phyloP scores from a whole-genome alignment of 768 basidiomycete species.

The Boletales sp. region DNA sequence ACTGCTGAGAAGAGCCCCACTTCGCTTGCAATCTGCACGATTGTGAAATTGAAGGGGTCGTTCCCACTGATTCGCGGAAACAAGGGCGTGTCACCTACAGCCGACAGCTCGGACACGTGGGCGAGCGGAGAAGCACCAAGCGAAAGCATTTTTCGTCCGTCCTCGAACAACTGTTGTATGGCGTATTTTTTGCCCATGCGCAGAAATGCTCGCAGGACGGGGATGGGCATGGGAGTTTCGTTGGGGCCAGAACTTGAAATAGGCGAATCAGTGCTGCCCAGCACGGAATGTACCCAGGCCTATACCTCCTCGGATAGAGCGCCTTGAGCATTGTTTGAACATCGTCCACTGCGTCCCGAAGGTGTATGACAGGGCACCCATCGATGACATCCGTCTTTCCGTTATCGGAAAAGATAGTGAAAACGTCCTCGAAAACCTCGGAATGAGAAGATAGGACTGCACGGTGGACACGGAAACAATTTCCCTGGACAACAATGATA shows the following conservation, averaged over 20 bases:
- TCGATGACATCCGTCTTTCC: conserved; percentile 7
- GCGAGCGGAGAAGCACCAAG: background rate
- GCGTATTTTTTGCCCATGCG: conserved; percentile 15
- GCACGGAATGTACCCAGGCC: background rate
- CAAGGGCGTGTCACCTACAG: background rate
- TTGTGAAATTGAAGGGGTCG: conserved; percentile 11
- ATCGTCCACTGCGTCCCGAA: conserved; percentile 13
- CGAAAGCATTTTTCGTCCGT: conserved; percentile 5
- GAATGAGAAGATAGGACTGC: no score
- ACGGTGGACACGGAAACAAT: no score
- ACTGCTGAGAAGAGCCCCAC: conserved; percentile 1
- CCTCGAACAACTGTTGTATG: conserved; percentile 8
- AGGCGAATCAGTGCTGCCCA: background rate
- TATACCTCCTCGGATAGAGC: conserved; percentile 3
- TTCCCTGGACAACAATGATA: no score
- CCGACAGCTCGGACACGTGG: background rate
- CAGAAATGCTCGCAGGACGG: conserved; percentile 7
- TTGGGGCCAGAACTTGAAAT: conserved; percentile 5
- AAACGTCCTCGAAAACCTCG: no score
- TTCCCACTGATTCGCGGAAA: conserved; percentile 6
- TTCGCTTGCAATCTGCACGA: conserved; percentile 15
- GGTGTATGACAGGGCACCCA: conserved; percentile 17
- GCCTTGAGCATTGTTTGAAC: conserved; percentile 15
- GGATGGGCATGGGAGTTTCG: conserved; percentile 7
- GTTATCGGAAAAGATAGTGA: no score